Percentiles rank a stretch among this genome's conserved stretches.
phyloP scores from a whole-genome alignment of 306 rosid species.

The Castanea mollissima region DNA sequence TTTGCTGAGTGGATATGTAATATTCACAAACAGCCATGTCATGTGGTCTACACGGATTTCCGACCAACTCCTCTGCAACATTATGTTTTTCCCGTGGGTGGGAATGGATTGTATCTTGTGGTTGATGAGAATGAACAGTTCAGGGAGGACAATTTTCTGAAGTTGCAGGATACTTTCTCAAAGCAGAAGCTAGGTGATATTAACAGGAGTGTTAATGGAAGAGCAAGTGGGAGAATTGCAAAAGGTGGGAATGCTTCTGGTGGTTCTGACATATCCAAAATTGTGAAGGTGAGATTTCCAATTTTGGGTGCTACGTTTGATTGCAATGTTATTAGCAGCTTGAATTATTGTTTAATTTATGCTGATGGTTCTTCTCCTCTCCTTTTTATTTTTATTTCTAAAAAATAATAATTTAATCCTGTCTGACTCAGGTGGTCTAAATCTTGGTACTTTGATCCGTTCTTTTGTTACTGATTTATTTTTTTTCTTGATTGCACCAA shows the following conservation, averaged over 20 bases:
- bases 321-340: not conserved
- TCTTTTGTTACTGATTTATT: not conserved
- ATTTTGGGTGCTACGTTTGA: not conserved
- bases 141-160: constrained; percentile 73
- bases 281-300: constrained; percentile 69
- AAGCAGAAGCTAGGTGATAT: constrained; percentile 58
- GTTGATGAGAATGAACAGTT: constrained; percentile 88
- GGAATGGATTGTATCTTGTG: constrained; percentile 80
- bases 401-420: not conserved
- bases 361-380: not conserved
- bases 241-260: constrained; percentile 65
- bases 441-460: not conserved
- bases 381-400: no score
- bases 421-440: not conserved
- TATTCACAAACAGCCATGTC: constrained; percentile 91
- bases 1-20: constrained; percentile 96
- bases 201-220: constrained; percentile 49
- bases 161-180: constrained; percentile 67
- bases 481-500: not conserved
- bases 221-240: constrained; percentile 53
- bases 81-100: constrained; percentile 77
- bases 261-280: constrained; percentile 89
- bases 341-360: not conserved
- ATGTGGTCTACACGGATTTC: constrained; percentile 93
- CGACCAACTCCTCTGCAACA: constrained; percentile 95